Evolutionary conservation across 129 eudicot genomes (phyloP).

Genomic region (Lactuca saligna): DNA sequence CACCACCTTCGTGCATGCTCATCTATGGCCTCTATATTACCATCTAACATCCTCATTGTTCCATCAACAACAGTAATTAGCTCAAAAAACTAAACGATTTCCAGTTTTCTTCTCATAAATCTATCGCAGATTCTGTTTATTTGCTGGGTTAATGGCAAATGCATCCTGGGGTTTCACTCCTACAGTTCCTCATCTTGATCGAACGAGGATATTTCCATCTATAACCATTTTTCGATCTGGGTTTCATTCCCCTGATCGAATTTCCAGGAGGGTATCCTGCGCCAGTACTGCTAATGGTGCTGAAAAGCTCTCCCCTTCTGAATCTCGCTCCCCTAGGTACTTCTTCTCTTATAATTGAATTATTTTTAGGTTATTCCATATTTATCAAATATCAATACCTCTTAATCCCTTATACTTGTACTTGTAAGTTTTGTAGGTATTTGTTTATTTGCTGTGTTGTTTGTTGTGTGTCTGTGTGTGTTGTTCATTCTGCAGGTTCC

Average conservation of each 20-base stretch:
- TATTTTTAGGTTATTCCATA: neutral
- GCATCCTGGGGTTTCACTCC: conserved; percentile 55
- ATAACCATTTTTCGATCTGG: conserved; percentile 52
- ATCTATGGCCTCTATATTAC: conserved; percentile 19
- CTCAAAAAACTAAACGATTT: conserved; percentile 4
- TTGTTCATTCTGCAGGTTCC: too few species aligned
- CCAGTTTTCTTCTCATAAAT: neutral
- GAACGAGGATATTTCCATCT: conserved; percentile 36
- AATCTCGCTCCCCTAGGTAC: conserved; percentile 36
- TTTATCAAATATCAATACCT: conserved; percentile 20
- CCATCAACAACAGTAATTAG: conserved; percentile 23
- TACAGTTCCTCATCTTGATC: conserved; percentile 27
- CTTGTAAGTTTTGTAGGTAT: neutral
- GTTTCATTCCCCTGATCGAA: conserved; percentile 38
- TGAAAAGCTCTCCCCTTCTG: conserved; percentile 40
- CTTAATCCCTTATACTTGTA: conserved; percentile 7
- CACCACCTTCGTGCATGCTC: conserved; percentile 32
- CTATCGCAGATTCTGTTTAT: neutral
- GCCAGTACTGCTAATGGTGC: conserved; percentile 43
- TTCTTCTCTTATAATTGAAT: neutral
- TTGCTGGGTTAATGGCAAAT: conserved; percentile 51
- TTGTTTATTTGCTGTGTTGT: too few species aligned
- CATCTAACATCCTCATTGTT: conserved; percentile 4
- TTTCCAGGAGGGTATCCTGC: conserved; percentile 47
- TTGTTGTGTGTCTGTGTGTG: too few species aligned